Percentiles rank a stretch among this genome's conserved stretches.
These are phyloP conservation scores for Amorphotheca resinae DNA, from an alignment of 495 filamentous ascomycete species.

Conservation along the genomic window DNA sequence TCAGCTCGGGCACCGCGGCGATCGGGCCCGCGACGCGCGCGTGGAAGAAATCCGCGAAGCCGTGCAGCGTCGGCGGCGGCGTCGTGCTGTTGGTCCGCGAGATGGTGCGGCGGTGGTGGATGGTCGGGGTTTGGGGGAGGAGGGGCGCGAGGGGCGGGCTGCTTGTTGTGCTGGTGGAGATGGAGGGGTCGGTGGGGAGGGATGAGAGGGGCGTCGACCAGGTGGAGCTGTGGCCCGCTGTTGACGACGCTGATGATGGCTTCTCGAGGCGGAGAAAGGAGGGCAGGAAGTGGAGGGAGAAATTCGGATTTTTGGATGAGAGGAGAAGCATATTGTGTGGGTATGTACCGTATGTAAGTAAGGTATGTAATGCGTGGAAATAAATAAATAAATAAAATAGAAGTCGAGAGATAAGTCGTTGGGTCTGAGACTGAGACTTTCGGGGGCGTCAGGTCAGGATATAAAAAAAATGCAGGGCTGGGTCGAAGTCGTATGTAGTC, in stretches of 20 bases:
- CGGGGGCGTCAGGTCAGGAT: too few species aligned
- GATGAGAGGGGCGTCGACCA: not conserved
- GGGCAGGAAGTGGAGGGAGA: not conserved
- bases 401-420: too few species aligned
- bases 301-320: not conserved
- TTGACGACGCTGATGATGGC: too few species aligned
- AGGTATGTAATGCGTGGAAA: too few species aligned
- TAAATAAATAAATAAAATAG: too few species aligned
- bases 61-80: not conserved
- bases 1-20: not conserved
- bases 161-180: not conserved
- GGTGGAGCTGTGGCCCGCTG: not conserved
- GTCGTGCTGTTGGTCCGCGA: conserved; percentile 4
- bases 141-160: too few species aligned
- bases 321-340: not conserved
- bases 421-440: too few species aligned
- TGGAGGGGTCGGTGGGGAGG: conserved; percentile 3
- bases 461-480: too few species aligned
- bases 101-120: conserved; percentile 3
- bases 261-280: too few species aligned
- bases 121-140: conserved; percentile 3
- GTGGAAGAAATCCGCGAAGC: conserved; percentile 1
- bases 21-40: not conserved
- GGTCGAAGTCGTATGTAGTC: too few species aligned
- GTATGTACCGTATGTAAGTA: too few species aligned